Evolutionary conservation across 495 filamentous ascomycete genomes (phyloP).

Genomic region (Gamarada debralockiae): DNA sequence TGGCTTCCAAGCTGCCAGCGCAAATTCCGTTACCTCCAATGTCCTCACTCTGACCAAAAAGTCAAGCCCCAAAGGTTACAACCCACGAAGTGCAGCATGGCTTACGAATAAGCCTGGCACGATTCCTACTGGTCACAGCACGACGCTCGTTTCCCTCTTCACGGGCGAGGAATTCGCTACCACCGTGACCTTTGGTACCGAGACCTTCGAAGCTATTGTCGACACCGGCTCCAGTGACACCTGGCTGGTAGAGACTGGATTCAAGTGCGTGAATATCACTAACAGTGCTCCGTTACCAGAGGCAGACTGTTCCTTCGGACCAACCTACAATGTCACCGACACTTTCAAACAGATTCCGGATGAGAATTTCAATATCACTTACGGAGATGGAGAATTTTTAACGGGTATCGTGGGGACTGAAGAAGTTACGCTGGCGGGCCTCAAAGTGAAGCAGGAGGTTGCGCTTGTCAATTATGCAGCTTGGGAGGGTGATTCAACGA

Average conservation of each 20-base stretch:
- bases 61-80: constrained; percentile 3
- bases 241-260: constrained; percentile 47
- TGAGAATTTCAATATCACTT: constrained; percentile 54
- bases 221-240: constrained; percentile 64
- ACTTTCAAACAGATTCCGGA: constrained; percentile 39
- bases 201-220: constrained; percentile 47
- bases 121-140: constrained; percentile 5
- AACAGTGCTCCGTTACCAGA: constrained; percentile 14
- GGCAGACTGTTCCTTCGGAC: constrained; percentile 44
- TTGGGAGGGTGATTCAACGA: constrained; percentile 44
- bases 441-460: constrained; percentile 53
- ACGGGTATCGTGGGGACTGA: constrained; percentile 55
- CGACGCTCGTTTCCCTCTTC: constrained; percentile 7
- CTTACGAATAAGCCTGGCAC: not conserved
- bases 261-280: constrained; percentile 39
- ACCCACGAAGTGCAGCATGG: constrained; percentile 7
- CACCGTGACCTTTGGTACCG: constrained; percentile 32
- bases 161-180: constrained; percentile 17
- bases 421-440: constrained; percentile 49
- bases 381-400: constrained; percentile 54
- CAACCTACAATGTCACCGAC: constrained; percentile 30
- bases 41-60: constrained; percentile 3
- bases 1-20: not conserved
- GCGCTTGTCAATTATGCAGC: constrained; percentile 44
- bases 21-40: constrained; percentile 3